Evolutionary conservation across 2,329 filamentous ascomycete species (phyloP), one percentile per base, ranked within the genome.

Genomic region (Colletotrichum somersetense): DNA sequence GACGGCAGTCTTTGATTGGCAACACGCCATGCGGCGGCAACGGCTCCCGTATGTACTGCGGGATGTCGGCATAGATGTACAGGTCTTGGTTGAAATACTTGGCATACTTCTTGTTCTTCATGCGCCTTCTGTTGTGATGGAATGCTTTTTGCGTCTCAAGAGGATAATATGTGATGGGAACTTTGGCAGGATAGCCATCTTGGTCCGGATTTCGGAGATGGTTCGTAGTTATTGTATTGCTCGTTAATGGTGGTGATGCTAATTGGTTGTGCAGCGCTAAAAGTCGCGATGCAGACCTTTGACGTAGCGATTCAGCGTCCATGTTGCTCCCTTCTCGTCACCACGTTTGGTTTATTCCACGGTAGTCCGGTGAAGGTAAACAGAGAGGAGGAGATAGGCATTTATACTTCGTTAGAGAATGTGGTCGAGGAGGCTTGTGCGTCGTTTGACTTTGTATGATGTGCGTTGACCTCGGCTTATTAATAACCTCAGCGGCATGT

Each of bases 161-260:
- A 12, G 71, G 71, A 1, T 73, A 71, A 42, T 73, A 73, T 4
- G 67, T 73, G 56, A 73, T 57, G 0, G 71, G 71, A 0, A 73
- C 56, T 35, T 73, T 73, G 20, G 30, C 61, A 0, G 71, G 66
- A 26, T 73, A 73, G 7, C 71, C 71, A 35, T 73, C 33, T 5
- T 8, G 23, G 35, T 73, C 71, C 12, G 69, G 69, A 0, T 69
- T 69, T 7, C 26, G 46, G 40, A 64, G 57, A 14, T 35, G 30
- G 20, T 69, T 69, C 20, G 46, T n/a, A 5, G 30, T 48, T n/a
- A 40, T 53, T 0, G 61, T 18, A 2, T 30, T 38, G n/a, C 33
- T 62, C 8, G 33, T n/a, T 11, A 62, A 1, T 2, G 69, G 7
- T 33, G 52, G 57, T 8, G 69, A 35, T 12, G 46, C 38, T 6